Conservation (phyloP, 225 moss, liverwort and hornwort genomes). For the Physcomitrellopsis africana region DNA sequence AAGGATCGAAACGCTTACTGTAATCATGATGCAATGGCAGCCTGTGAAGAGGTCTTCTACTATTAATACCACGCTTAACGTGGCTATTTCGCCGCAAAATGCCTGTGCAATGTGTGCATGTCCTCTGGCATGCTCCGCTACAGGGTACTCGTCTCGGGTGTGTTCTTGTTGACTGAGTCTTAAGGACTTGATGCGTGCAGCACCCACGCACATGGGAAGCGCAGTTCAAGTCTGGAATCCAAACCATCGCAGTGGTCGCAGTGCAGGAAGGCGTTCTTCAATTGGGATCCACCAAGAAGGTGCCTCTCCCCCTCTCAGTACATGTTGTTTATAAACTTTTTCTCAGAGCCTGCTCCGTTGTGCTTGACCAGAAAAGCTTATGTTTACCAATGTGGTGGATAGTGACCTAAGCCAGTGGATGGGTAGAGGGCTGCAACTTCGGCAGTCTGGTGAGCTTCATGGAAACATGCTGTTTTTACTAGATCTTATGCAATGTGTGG, state of each 20-base stretch:
- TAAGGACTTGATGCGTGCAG: conserved; percentile 38
- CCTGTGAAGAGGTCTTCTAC: too few relatives aligned
- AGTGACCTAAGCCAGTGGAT: too few relatives aligned
- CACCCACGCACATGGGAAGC: conserved; percentile 73
- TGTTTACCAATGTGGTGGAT: too few relatives aligned
- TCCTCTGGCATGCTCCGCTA: background rate
- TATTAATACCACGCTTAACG: background rate
- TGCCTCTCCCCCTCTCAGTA: background rate
- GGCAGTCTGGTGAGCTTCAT: too few relatives aligned
- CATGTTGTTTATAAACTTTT: too few relatives aligned
- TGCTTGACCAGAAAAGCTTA: too few relatives aligned
- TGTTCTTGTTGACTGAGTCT: conserved; percentile 12
- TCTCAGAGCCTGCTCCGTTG: too few relatives aligned
- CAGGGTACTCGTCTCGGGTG: conserved; percentile 13
- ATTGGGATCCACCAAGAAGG: conserved; percentile 65
- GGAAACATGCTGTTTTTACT: too few relatives aligned
- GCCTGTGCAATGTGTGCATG: background rate
- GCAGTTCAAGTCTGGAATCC: conserved; percentile 70
- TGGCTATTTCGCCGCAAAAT: conserved; percentile 2
- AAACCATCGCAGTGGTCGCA: conserved; percentile 65
- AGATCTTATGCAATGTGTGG: too few relatives aligned
- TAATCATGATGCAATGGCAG: too few relatives aligned
- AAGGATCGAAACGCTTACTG: too few relatives aligned
- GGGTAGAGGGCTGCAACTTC: too few relatives aligned
- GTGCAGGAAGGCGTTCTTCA: conserved; percentile 69